Evolutionary conservation across 805 yeast species (phyloP).

Genomic region (Metschnikowia gelsemii): DNA sequence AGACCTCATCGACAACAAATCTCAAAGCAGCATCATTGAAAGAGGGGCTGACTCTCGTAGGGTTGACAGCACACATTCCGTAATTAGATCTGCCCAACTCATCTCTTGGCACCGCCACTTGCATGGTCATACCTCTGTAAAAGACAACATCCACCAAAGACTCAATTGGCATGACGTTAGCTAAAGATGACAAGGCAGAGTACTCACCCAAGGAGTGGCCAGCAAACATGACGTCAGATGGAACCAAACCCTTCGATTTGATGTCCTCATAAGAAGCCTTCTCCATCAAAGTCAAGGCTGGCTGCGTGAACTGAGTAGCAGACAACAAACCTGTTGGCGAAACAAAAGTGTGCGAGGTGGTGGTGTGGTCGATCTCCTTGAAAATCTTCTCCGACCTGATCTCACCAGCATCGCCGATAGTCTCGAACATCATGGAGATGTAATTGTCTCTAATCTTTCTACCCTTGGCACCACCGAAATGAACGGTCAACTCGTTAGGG

Average conservation of each 20-base stretch:
- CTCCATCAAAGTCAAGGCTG: slow-evolving; percentile 98
- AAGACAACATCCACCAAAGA: slow-evolving; percentile 95
- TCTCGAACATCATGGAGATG: slow-evolving; percentile 96
- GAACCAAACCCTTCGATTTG: slow-evolving; percentile 93
- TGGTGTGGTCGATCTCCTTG: slow-evolving; percentile 79
- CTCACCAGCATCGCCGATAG: slow-evolving; percentile 79
- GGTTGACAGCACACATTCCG: slow-evolving; percentile 99
- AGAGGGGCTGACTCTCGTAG: slow-evolving; percentile 84
- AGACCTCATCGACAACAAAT: slow-evolving; percentile 88
- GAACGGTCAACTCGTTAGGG: slow-evolving; percentile 92
- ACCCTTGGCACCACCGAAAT: slow-evolving; percentile 98
- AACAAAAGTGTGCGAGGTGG: slow-evolving; percentile 83
- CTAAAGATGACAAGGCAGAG: slow-evolving; percentile 94
- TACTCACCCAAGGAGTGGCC: slow-evolving; percentile 99
- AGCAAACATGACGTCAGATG: slow-evolving; percentile 90
- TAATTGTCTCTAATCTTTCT: slow-evolving; percentile 92
- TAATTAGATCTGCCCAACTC: slow-evolving; percentile 92
- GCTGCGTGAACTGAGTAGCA: slow-evolving; percentile 99
- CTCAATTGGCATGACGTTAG: slow-evolving; percentile 98
- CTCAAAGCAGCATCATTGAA: slow-evolving; percentile 92
- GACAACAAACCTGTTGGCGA: slow-evolving; percentile 94
- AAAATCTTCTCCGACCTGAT: slow-evolving; percentile 91
- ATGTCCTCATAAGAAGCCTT: slow-evolving; percentile 98
- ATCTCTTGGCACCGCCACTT: slow-evolving; percentile 99
- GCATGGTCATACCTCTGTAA: slow-evolving; percentile 99